phyloP scores from a whole-genome alignment of 768 basidiomycete species.

The Tricholoma sp. region DNA sequence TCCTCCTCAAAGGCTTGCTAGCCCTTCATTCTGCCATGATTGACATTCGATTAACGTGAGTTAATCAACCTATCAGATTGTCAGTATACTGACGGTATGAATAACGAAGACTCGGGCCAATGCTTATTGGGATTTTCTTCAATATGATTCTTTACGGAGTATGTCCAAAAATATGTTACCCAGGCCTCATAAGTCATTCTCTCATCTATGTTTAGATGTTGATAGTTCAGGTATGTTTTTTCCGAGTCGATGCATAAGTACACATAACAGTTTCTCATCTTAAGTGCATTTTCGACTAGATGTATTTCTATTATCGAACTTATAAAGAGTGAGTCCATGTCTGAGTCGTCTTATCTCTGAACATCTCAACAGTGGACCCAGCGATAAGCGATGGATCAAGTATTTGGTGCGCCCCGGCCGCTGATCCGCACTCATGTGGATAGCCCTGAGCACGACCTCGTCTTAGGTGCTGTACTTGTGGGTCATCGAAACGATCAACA shows the following conservation, averaged over 20 bases:
- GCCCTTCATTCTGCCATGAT: too few species aligned
- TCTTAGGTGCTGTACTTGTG: conserved; percentile 19
- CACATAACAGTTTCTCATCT: neutral
- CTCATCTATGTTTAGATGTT: neutral
- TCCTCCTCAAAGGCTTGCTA: too few species aligned
- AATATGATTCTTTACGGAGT: conserved; percentile 31
- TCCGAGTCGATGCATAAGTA: neutral
- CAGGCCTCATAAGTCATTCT: neutral
- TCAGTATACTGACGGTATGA: too few species aligned
- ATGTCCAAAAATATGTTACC: neutral
- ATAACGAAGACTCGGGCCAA: conserved; percentile 21
- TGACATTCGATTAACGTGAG: too few species aligned
- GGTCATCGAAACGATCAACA: conserved; percentile 19
- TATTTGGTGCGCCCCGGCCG: neutral
- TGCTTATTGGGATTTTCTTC: conserved; percentile 26
- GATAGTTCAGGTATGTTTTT: neutral
- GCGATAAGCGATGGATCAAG: neutral
- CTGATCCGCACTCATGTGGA: neutral
- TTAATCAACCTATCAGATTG: too few species aligned
- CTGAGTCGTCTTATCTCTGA: neutral
- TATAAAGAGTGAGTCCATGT: neutral
- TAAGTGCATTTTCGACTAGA: neutral
- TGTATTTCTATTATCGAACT: neutral
- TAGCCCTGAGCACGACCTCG: neutral
- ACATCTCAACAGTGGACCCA: neutral